Percentiles rank a stretch among this genome's conserved stretches.
These are phyloP conservation scores for Solanum phureja DNA, from an alignment of 257 asterid species.

Conservation along the genomic window DNA sequence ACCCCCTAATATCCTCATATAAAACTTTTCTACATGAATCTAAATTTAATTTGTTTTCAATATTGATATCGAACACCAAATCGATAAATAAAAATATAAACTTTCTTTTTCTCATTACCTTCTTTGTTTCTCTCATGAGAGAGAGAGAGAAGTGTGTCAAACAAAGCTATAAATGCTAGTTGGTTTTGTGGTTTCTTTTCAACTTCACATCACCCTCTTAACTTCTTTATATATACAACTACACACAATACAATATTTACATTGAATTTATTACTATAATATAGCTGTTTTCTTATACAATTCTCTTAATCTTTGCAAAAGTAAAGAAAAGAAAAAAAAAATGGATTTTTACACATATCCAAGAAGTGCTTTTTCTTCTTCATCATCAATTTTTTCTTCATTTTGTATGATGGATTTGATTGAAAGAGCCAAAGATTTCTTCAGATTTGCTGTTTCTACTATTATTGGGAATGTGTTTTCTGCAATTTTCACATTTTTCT, in stretches of 20 bases:
- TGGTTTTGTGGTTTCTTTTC: neutral
- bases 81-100: neutral
- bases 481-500: conserved; percentile 65
- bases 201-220: neutral
- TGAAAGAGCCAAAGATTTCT: conserved; percentile 47
- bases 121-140: neutral
- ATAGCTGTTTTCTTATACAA: neutral
- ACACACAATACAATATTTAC: neutral
- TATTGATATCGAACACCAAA: neutral
- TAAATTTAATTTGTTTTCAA: neutral
- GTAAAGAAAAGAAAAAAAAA: neutral
- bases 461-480: conserved; percentile 64
- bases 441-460: conserved; percentile 47
- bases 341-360: conserved; percentile 79
- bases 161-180: neutral
- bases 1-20: neutral
- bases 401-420: conserved; percentile 31
- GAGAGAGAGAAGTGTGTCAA: neutral
- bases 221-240: neutral
- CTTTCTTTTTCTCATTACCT: neutral
- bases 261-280: neutral
- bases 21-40: neutral
- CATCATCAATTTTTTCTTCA: conserved; percentile 31
- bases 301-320: neutral
- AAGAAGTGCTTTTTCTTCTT: conserved; percentile 39